phyloP scores from a whole-genome alignment of 1,139 yeast genomes.

The Yamadazyma triangularis region DNA sequence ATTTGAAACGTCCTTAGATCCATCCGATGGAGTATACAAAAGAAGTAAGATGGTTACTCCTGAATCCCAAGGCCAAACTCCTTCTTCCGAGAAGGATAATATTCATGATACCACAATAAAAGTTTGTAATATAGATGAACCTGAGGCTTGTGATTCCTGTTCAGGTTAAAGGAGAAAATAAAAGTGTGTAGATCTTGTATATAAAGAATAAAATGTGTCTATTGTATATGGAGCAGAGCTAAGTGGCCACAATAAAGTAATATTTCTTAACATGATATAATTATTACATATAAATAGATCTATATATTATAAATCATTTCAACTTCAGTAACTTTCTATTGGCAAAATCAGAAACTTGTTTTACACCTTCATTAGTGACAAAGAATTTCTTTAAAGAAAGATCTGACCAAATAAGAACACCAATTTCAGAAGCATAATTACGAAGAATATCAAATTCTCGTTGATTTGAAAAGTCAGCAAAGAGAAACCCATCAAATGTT shows the following conservation, averaged over 20 bases:
- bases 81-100: conserved; percentile 10
- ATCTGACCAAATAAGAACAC: conserved; percentile 84
- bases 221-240: too few species aligned
- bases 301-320: too few species aligned
- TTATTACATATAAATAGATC: too few species aligned
- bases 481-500: conserved; percentile 82
- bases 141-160: conserved; percentile 43
- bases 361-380: conserved; percentile 79
- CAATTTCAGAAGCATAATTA: conserved; percentile 84
- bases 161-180: conserved; percentile 27
- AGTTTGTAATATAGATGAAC: conserved; percentile 32
- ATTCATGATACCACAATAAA: conserved; percentile 33
- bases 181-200: too few species aligned
- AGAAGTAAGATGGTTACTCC: conserved; percentile 1
- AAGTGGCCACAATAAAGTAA: too few species aligned
- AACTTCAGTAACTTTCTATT: conserved; percentile 42
- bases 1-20: conserved; percentile 6
- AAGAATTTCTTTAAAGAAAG: conserved; percentile 70
- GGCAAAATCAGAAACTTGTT: conserved; percentile 83
- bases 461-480: conserved; percentile 76
- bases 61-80: conserved; percentile 1
- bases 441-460: conserved; percentile 72
- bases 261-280: too few species aligned
- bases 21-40: conserved; percentile 3
- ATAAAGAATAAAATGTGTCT: too few species aligned